Evolutionary conservation across 2,329 filamentous ascomycete species (phyloP).

Genomic region (Pseudogymnoascus pannorum): DNA sequence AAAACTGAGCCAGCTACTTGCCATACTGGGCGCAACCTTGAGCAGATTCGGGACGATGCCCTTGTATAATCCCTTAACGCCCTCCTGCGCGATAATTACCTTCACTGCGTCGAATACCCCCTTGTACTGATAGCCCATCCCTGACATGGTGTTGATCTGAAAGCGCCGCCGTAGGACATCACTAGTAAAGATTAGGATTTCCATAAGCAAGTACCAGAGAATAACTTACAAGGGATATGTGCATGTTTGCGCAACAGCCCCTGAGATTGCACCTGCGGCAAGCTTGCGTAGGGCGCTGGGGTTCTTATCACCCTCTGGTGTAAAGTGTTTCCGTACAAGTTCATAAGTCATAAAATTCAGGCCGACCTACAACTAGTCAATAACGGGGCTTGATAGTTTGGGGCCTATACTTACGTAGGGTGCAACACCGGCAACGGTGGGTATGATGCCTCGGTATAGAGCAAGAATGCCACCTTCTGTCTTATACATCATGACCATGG

Average conservation of each 20-base stretch:
- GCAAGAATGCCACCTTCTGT: slow-evolving; percentile 79
- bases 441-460: slow-evolving; percentile 89
- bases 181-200: slow-evolving; percentile 38
- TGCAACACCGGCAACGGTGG: slow-evolving; percentile 89
- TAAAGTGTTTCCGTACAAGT: slow-evolving; percentile 73
- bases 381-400: slow-evolving; percentile 15
- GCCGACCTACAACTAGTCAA: slow-evolving; percentile 55
- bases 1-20: slow-evolving; percentile 95
- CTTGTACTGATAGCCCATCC: slow-evolving; percentile 94
- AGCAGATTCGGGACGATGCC: slow-evolving; percentile 91
- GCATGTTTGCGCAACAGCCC: slow-evolving; percentile 91
- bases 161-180: slow-evolving; percentile 90
- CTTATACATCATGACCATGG: slow-evolving; percentile 77
- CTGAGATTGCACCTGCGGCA: slow-evolving; percentile 85
- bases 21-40: slow-evolving; percentile 98
- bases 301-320: slow-evolving; percentile 78
- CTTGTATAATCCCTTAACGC: slow-evolving; percentile 82
- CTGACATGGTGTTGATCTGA: slow-evolving; percentile 98
- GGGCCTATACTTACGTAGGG: slow-evolving; percentile 63
- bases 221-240: slow-evolving; percentile 88
- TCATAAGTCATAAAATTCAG: slow-evolving; percentile 99
- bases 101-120: slow-evolving; percentile 75
- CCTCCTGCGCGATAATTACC: slow-evolving; percentile 78
- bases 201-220: not conserved
- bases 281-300: slow-evolving; percentile 75